phyloP scores from a whole-genome alignment of 2,329 filamentous ascomycete genomes.

The Aspergillus japonicus region DNA sequence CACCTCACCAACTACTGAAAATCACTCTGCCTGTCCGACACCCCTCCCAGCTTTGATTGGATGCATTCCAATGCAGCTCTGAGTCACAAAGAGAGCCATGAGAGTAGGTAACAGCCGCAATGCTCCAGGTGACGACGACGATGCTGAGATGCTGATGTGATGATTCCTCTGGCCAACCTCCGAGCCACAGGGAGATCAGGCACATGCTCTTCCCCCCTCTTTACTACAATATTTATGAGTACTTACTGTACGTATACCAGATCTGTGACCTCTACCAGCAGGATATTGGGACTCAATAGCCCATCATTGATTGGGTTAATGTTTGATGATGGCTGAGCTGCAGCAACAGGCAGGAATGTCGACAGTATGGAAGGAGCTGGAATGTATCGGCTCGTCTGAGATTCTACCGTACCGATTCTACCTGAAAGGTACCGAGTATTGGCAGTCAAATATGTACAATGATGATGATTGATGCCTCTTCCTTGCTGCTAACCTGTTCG shows the following conservation, averaged over 20 bases:
- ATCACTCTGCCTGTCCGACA: background rate
- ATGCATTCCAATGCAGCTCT: slow-evolving; percentile 10
- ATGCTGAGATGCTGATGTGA: slow-evolving; percentile 6
- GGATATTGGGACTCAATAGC: background rate
- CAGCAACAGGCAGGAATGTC: background rate
- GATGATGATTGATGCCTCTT: background rate
- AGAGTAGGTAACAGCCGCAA: background rate
- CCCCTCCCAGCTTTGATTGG: slow-evolving; percentile 11
- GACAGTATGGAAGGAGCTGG: background rate
- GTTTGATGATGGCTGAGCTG: background rate
- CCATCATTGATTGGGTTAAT: background rate
- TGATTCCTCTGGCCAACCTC: background rate
- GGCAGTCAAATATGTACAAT: background rate
- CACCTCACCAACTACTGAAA: background rate
- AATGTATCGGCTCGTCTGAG: background rate
- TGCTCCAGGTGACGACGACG: slow-evolving; percentile 4
- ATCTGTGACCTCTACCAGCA: background rate
- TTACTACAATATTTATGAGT: no score
- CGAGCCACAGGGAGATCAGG: background rate
- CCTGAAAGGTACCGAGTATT: no score
- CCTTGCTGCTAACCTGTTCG: background rate
- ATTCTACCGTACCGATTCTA: background rate
- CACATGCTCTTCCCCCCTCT: background rate
- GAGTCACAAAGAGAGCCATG: slow-evolving; percentile 12
- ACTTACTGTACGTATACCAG: background rate